Percentiles rank a stretch among this genome's conserved stretches.
Evolutionary conservation across 2,329 filamentous ascomycete genomes (phyloP).

Genomic region (Fusarium sp.): DNA sequence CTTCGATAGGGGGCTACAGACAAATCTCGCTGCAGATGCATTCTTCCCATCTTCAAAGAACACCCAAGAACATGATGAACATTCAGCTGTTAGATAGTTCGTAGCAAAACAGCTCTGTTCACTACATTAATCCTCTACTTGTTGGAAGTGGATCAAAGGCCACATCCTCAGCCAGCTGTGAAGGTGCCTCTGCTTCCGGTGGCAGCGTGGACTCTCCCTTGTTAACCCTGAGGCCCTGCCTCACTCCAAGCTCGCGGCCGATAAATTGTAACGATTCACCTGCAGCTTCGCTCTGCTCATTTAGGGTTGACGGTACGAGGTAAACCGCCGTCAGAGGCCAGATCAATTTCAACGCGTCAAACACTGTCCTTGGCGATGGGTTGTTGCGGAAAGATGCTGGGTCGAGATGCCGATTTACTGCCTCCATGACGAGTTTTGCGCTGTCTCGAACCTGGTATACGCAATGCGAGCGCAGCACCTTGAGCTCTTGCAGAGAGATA

Average conservation of each 20-base stretch:
- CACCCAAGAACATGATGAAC: neutral
- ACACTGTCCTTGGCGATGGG: conserved; percentile 49
- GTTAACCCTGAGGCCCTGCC: conserved; percentile 50
- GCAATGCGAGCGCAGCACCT: conserved; percentile 46
- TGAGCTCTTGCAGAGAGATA: conserved; percentile 43
- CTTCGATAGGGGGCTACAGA: neutral
- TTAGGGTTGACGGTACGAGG: conserved; percentile 44
- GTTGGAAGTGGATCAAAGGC: conserved; percentile 28
- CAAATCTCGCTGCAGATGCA: neutral
- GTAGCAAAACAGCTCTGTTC: neutral
- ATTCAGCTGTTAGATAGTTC: neutral
- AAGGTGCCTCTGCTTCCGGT: conserved; percentile 43
- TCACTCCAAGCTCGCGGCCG: conserved; percentile 53
- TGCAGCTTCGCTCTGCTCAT: conserved; percentile 47
- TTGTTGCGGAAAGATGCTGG: conserved; percentile 41
- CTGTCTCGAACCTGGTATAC: conserved; percentile 44
- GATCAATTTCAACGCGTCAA: conserved; percentile 53
- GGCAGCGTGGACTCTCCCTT: conserved; percentile 39
- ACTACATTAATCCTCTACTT: conserved; percentile 31
- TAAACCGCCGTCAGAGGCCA: conserved; percentile 54
- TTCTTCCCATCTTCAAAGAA: neutral
- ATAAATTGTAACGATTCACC: conserved; percentile 48
- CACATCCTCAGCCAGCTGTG: conserved; percentile 33
- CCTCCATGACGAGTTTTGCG: conserved; percentile 47
- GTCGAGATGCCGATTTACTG: conserved; percentile 43